These are phyloP conservation scores for Podaxis sp. DNA, from an alignment of 768 basidiomycete genomes.

Conservation along the genomic window DNA sequence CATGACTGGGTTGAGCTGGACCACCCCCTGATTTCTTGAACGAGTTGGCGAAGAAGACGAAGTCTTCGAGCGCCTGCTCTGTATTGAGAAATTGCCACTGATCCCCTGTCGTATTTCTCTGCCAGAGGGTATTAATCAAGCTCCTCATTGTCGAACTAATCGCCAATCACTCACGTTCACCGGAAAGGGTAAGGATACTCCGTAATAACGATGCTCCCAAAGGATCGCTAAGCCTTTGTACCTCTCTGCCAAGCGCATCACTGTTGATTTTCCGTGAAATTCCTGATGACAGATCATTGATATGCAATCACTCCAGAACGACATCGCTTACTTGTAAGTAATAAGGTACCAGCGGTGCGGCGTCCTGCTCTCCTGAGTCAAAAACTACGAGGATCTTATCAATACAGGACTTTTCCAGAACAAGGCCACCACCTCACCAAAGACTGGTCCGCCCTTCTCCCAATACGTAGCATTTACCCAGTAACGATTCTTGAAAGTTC, in stretches of 20 bases:
- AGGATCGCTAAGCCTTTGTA: constrained; percentile 47
- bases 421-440: constrained; percentile 30
- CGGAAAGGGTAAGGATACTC: constrained; percentile 45
- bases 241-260: constrained; percentile 46
- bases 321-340: constrained; percentile 35
- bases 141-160: background rate
- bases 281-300: constrained; percentile 27
- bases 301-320: background rate
- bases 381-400: constrained; percentile 35
- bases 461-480: constrained; percentile 52
- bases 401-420: background rate
- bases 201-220: constrained; percentile 54
- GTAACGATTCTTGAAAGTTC: constrained; percentile 45
- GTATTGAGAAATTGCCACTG: constrained; percentile 50
- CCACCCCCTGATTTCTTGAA: constrained; percentile 23
- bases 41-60: constrained; percentile 47
- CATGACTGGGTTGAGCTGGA: constrained; percentile 3
- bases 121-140: background rate
- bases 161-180: constrained; percentile 35
- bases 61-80: constrained; percentile 50
- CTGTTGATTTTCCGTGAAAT: constrained; percentile 47
- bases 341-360: constrained; percentile 46
- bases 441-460: constrained; percentile 46
- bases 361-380: constrained; percentile 52
- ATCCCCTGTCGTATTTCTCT: constrained; percentile 45